These are phyloP conservation scores for Kurtzmaniella quercitrusa DNA, from an alignment of 1,139 yeast species.

Conservation along the genomic window DNA sequence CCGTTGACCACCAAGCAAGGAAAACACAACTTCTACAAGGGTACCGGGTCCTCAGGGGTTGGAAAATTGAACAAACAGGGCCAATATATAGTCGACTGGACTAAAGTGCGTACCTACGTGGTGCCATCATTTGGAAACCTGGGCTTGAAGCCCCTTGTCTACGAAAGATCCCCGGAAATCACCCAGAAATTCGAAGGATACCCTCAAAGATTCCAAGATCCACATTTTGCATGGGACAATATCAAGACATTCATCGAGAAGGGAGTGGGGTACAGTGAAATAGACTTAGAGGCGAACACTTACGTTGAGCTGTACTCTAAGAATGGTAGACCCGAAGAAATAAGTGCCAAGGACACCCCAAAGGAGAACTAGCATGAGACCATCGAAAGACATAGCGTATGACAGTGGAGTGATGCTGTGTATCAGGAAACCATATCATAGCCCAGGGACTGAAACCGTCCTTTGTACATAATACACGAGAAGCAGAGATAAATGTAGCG, in stretches of 20 bases:
- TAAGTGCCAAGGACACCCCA: slow-evolving; percentile 6
- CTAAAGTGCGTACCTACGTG: slow-evolving; percentile 84
- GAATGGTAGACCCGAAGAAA: slow-evolving; percentile 4
- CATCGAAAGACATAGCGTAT: slow-evolving; percentile 1
- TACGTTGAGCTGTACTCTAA: slow-evolving; percentile 43
- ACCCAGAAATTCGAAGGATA: slow-evolving; percentile 68
- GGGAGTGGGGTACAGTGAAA: slow-evolving; percentile 50
- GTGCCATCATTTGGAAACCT: slow-evolving; percentile 57
- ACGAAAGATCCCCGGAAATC: slow-evolving; percentile 64
- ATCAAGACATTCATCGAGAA: slow-evolving; percentile 70
- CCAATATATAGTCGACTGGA: slow-evolving; percentile 74
- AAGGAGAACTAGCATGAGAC: not conserved
- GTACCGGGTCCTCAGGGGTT: slow-evolving; percentile 92
- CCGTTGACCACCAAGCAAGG: slow-evolving; percentile 91
- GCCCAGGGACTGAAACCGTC: not conserved
- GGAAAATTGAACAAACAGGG: slow-evolving; percentile 78
- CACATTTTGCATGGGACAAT: slow-evolving; percentile 68
- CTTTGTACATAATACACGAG: not conserved
- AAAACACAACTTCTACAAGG: slow-evolving; percentile 89
- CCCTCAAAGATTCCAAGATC: slow-evolving; percentile 67
- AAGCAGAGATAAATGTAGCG: too few relatives aligned
- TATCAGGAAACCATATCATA: not conserved
- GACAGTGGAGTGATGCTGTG: not conserved
- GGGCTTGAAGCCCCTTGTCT: slow-evolving; percentile 68
- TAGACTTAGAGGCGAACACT: slow-evolving; percentile 33